Evolutionary conservation across 2,329 filamentous ascomycete species (phyloP).

Genomic region (Trichoderma harzianum): DNA sequence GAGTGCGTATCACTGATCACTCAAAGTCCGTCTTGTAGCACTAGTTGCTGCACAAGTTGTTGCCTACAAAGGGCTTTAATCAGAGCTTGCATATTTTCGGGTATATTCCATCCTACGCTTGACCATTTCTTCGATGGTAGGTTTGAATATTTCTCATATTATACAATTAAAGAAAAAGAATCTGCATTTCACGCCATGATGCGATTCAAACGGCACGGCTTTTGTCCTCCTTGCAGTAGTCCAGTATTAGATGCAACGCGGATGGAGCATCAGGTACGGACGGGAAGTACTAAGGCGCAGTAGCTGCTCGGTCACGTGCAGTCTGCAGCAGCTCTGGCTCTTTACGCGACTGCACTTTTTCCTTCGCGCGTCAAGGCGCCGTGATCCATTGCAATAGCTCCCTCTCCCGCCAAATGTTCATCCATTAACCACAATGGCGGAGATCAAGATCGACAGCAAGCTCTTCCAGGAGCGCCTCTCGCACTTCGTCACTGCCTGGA

Average conservation of each 20-base stretch:
- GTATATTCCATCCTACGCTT: not conserved
- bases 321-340: conserved; percentile 22
- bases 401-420: conserved; percentile 25
- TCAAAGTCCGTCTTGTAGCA: not conserved
- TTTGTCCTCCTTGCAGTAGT: not conserved
- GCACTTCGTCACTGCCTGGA: conserved; percentile 87
- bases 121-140: not conserved
- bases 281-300: not conserved
- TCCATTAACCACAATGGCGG: conserved; percentile 55
- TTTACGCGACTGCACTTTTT: conserved; percentile 43
- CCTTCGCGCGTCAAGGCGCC: conserved; percentile 37
- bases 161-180: not conserved
- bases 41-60: not conserved
- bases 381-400: conserved; percentile 27
- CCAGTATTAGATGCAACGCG: not conserved
- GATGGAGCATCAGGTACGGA: not conserved
- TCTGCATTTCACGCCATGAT: not conserved
- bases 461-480: conserved; percentile 91
- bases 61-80: not conserved
- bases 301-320: conserved; percentile 4
- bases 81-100: not conserved
- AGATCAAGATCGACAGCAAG: conserved; percentile 94
- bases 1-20: not conserved
- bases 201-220: too few species aligned
- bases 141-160: too few species aligned